Evolutionary conservation across 352 stramenopile species (phyloP).

Genomic region (Phytophthora aleatoria): DNA sequence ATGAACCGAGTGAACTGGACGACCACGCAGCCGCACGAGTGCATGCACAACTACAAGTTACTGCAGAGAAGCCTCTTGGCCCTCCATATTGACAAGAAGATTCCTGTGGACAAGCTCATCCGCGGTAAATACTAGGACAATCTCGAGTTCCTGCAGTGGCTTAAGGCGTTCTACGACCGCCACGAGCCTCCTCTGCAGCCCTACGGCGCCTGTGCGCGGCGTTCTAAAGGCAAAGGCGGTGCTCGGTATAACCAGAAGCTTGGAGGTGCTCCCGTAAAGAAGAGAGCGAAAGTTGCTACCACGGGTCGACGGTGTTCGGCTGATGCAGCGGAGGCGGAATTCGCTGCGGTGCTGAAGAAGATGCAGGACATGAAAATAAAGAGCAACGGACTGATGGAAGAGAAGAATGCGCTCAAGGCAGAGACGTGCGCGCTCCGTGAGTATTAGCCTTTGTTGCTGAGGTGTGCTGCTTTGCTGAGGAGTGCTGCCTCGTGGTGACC

Average conservation of each 20-base stretch:
- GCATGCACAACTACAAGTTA: constrained; percentile 19
- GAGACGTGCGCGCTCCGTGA: not conserved
- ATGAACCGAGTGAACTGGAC: constrained; percentile 97
- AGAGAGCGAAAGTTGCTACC: not conserved
- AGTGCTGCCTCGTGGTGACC: constrained; percentile 4
- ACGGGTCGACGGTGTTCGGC: not conserved
- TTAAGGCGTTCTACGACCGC: constrained; percentile 85
- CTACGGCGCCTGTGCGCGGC: constrained; percentile 93
- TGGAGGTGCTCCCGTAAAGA: constrained; percentile 14
- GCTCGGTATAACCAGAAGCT: constrained; percentile 60
- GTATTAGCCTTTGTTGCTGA: not conserved
- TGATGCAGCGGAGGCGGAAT: not conserved
- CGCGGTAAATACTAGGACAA: constrained; percentile 99
- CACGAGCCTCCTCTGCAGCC: constrained; percentile 35
- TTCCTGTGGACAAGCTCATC: constrained; percentile 52
- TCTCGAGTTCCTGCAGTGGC: constrained; percentile 99
- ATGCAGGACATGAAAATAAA: constrained; percentile 12
- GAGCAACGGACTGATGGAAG: not conserved
- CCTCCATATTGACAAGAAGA: constrained; percentile 10
- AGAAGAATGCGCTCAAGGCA: constrained; percentile 1
- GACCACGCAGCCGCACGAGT: constrained; percentile 96
- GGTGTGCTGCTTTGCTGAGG: not conserved
- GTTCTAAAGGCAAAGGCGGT: constrained; percentile 93
- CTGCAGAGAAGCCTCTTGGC: constrained; percentile 7
- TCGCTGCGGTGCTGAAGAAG: constrained; percentile 8